Evolutionary conservation across 768 basidiomycete species (phyloP).

Genomic region (Termitomyces sp.): DNA sequence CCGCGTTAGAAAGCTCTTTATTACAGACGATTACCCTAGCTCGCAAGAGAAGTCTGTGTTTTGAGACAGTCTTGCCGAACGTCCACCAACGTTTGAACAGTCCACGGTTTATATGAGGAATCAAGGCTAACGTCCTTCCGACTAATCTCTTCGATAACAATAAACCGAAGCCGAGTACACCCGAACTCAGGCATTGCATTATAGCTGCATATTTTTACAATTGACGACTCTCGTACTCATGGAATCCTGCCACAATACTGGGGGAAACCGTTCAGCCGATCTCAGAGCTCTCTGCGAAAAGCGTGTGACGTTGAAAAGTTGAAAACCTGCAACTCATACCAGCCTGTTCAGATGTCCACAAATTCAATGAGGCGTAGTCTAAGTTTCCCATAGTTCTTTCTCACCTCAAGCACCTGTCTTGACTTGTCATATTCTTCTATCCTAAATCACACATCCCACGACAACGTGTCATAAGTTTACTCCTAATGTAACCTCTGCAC

Average conservation of each 20-base stretch:
- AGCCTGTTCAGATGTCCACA: not conserved
- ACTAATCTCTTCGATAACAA: not conserved
- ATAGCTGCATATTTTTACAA: not conserved
- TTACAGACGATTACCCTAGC: not conserved
- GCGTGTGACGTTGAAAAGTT: no score
- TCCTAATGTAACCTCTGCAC: no score
- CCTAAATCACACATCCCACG: no score
- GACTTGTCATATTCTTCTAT: no score
- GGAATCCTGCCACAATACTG: no score
- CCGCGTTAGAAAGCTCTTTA: not conserved
- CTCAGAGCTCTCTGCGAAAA: no score
- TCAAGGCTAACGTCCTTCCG: not conserved
- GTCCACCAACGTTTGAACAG: not conserved
- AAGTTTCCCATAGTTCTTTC: no score
- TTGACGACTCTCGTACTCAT: no score
- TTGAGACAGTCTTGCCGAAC: not conserved
- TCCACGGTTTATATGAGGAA: not conserved
- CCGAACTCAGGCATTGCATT: not conserved
- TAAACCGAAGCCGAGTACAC: not conserved
- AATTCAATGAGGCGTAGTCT: not conserved
- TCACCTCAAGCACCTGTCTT: no score
- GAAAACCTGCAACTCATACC: not conserved
- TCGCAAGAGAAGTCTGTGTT: not conserved
- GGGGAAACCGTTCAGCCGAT: no score
- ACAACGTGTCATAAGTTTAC: no score